Percentiles rank a stretch among this genome's conserved stretches.
These are phyloP conservation scores for Talaromyces sp. DNA, from an alignment of 2,329 filamentous ascomycete species.

Conservation along the genomic window DNA sequence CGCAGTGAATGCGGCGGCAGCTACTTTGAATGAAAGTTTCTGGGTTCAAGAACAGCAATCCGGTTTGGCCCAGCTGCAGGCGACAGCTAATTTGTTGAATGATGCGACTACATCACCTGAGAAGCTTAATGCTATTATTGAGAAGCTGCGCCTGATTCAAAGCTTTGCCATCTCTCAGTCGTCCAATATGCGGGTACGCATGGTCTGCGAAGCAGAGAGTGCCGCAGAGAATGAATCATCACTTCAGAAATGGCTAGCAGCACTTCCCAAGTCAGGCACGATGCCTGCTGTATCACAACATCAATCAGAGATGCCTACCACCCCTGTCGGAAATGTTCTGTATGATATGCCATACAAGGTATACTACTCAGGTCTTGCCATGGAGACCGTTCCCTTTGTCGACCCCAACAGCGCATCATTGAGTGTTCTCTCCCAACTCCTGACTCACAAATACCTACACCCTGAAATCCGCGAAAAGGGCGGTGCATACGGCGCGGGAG, in stretches of 20 bases:
- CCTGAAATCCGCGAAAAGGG: slow-evolving; percentile 98
- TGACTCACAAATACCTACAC: slow-evolving; percentile 95
- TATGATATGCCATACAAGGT: slow-evolving; percentile 96
- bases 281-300: slow-evolving; percentile 33
- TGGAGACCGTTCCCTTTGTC: slow-evolving; percentile 81
- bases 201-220: slow-evolving; percentile 80
- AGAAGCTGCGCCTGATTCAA: slow-evolving; percentile 83
- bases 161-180: slow-evolving; percentile 66
- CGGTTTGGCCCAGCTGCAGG: slow-evolving; percentile 84
- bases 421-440: slow-evolving; percentile 82
- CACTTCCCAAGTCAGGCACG: slow-evolving; percentile 50
- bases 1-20: slow-evolving; percentile 78
- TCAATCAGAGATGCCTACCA: slow-evolving; percentile 29
- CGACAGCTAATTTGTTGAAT: slow-evolving; percentile 67
- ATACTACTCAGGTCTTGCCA: slow-evolving; percentile 81
- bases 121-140: slow-evolving; percentile 69
- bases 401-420: slow-evolving; percentile 72
- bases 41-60: slow-evolving; percentile 78
- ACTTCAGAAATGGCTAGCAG: slow-evolving; percentile 67
- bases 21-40: slow-evolving; percentile 69
- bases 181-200: slow-evolving; percentile 69
- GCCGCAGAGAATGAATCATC: slow-evolving; percentile 66
- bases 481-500: slow-evolving; percentile 90
- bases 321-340: slow-evolving; percentile 64
- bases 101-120: slow-evolving; percentile 69